Percentiles rank a stretch among this genome's conserved stretches.
These are phyloP conservation scores for Fomitopsis serialis DNA, from an alignment of 768 basidiomycete species.

Conservation along the genomic window DNA sequence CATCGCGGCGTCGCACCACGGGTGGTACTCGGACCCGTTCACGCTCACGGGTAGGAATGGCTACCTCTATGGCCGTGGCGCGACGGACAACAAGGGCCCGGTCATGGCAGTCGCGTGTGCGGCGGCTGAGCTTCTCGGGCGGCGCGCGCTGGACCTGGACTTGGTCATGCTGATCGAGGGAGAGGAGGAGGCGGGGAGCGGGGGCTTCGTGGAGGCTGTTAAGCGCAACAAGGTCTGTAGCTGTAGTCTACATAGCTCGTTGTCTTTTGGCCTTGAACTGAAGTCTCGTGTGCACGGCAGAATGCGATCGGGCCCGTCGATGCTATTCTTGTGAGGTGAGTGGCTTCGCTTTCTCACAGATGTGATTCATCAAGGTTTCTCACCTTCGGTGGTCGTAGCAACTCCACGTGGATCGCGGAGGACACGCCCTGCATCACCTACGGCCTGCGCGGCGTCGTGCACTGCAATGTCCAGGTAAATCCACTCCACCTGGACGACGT, in stretches of 20 bases:
- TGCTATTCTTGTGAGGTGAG: slow-evolving; percentile 80
- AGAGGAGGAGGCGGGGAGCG: slow-evolving; percentile 93
- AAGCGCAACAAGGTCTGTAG: slow-evolving; percentile 59
- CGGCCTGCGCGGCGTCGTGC: slow-evolving; percentile 90
- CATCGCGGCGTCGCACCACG: slow-evolving; percentile 68
- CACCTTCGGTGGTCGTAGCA: slow-evolving; percentile 40
- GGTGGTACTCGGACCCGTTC: slow-evolving; percentile 87
- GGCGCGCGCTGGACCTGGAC: slow-evolving; percentile 75
- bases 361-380: not conserved
- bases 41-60: slow-evolving; percentile 77
- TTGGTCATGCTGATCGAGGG: slow-evolving; percentile 91
- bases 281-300: no score
- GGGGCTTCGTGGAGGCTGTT: slow-evolving; percentile 79
- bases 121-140: slow-evolving; percentile 71
- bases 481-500: not conserved
- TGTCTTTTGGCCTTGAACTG: not conserved
- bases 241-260: not conserved
- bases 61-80: slow-evolving; percentile 85
- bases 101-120: slow-evolving; percentile 89
- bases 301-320: slow-evolving; percentile 82
- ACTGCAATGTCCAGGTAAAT: slow-evolving; percentile 71
- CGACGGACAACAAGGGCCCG: slow-evolving; percentile 95
- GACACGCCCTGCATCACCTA: slow-evolving; percentile 92
- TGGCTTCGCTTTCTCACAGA: not conserved
- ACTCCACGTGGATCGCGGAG: slow-evolving; percentile 96